Evolutionary conservation across 2,329 filamentous ascomycete species (phyloP).

Genomic region (Graphilbum sp.): DNA sequence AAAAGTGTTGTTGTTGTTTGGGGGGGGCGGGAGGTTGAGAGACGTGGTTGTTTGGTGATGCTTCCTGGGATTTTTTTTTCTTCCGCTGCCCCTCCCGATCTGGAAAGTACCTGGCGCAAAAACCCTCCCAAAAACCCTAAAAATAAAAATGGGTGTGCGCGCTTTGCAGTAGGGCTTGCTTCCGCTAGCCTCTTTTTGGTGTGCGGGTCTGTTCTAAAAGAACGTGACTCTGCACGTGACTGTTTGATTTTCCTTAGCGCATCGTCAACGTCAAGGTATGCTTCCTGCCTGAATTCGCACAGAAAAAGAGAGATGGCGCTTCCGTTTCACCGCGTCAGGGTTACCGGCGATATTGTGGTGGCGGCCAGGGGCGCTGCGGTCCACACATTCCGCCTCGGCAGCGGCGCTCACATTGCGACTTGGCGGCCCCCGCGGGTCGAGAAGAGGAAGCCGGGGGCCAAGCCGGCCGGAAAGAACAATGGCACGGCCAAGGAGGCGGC

Average conservation of each 20-base stretch:
- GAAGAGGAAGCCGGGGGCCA: slow-evolving; percentile 16
- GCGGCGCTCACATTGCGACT: slow-evolving; percentile 39
- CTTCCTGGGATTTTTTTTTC: slow-evolving; percentile 1
- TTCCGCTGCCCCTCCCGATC: not conserved
- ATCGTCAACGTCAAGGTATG: too few species aligned
- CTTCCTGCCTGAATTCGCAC: too few species aligned
- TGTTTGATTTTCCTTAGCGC: not conserved
- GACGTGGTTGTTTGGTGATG: not conserved
- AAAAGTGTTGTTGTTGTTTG: slow-evolving; percentile 4
- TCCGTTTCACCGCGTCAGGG: slow-evolving; percentile 49
- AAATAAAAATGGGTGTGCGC: not conserved
- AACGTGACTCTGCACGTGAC: not conserved
- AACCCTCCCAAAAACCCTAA: not conserved
- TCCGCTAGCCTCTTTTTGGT: not conserved
- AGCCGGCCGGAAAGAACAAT: slow-evolving; percentile 3
- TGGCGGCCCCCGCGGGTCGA: slow-evolving; percentile 35
- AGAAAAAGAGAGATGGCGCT: slow-evolving; percentile 14
- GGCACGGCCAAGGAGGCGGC: slow-evolving; percentile 4
- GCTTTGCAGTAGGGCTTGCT: not conserved
- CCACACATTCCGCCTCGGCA: slow-evolving; percentile 45
- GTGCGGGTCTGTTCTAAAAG: not conserved
- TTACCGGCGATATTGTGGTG: slow-evolving; percentile 43
- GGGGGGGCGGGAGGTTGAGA: not conserved
- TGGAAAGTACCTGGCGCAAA: not conserved
- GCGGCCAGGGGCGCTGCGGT: slow-evolving; percentile 60